Base-by-base conservation (phyloP, 2,329 filamentous ascomycete species). In the Colletotrichum higginsianum region DNA sequence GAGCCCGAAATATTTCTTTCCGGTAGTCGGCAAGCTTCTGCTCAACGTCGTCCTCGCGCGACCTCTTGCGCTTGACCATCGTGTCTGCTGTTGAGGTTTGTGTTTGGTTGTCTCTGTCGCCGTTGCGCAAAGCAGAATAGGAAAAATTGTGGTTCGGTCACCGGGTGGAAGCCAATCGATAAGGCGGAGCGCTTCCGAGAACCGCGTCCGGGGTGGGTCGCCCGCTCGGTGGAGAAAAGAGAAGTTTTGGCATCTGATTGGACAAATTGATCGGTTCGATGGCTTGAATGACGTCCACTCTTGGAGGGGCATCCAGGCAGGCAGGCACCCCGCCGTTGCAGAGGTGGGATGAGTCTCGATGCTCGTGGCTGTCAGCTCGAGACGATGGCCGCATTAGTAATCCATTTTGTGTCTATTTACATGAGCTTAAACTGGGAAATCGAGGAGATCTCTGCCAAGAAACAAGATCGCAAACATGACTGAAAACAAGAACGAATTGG, bases 1-100 rank as follows among this genome's bases (percentile, higher is more conserved):
- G 85, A 0, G 91, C 92, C 69, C 89, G 87, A 73, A 87, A 87
- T 11, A 96, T 84, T 46, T 90, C 86, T 77, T 89, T 90, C 74
- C 87, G 85, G 76, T 86, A 84, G 75, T 88, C 86, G 11, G 84
- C 81, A n/a, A 91, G 82, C 72, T 86, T 85, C 11, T 86, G 83
- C 11, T 86, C 82, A 56, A 90, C 80, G 67, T 79, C 82, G 40
- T 82, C 80, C 56, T 86, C 84, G 68, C 79, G 75, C 7, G 78
- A 79, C 70, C 88, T 84, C 82, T 90, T 91, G 74, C 89, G 84
- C 82, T 92, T 92, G 46, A 85, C 82, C 88, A 90, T 90, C 42
- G 67, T 77, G 50, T 52, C 47, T 35, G 57, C 18, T 53, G 15
- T 2, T 9, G n/a, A 2, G 9, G 2, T 38, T 56, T 12, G 8